Conservation (phyloP, 257 asterid species). For the Fraxinus excelsior region DNA sequence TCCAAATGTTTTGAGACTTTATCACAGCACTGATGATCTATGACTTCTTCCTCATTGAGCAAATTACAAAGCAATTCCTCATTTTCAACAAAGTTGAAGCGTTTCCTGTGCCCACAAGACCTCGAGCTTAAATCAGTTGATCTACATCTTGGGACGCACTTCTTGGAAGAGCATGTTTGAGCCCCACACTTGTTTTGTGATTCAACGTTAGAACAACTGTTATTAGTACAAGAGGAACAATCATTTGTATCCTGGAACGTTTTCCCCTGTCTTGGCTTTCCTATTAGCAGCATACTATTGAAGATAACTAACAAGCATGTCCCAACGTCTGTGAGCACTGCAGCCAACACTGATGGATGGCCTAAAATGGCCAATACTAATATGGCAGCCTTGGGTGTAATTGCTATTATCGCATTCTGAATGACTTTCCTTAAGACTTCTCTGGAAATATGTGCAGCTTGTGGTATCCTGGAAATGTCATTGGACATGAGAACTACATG, state of each 20-base stretch:
- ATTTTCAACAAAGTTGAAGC: not conserved
- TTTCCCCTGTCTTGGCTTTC: constrained; percentile 17
- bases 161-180: constrained; percentile 28
- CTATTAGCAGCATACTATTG: constrained; percentile 82
- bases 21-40: not conserved
- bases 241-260: not conserved
- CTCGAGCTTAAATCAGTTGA: not conserved
- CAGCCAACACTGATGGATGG: constrained; percentile 89
- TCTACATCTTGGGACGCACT: constrained; percentile 1
- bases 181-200: constrained; percentile 24
- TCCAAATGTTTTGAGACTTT: not conserved
- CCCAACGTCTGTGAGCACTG: constrained; percentile 79
- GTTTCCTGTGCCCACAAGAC: not conserved
- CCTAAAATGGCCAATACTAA: constrained; percentile 75
- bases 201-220: constrained; percentile 27
- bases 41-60: not conserved
- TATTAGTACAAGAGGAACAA: constrained; percentile 7
- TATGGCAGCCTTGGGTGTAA: constrained; percentile 62
- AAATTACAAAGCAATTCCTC: not conserved
- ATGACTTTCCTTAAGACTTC: constrained; percentile 52
- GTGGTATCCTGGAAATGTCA: constrained; percentile 67
- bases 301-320: constrained; percentile 78
- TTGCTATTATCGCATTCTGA: constrained; percentile 59
- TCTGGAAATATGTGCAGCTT: constrained; percentile 53
- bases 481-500: constrained; percentile 74